Conservation (phyloP, 768 basidiomycete genomes). For the Auricularia auricula-judae region DNA sequence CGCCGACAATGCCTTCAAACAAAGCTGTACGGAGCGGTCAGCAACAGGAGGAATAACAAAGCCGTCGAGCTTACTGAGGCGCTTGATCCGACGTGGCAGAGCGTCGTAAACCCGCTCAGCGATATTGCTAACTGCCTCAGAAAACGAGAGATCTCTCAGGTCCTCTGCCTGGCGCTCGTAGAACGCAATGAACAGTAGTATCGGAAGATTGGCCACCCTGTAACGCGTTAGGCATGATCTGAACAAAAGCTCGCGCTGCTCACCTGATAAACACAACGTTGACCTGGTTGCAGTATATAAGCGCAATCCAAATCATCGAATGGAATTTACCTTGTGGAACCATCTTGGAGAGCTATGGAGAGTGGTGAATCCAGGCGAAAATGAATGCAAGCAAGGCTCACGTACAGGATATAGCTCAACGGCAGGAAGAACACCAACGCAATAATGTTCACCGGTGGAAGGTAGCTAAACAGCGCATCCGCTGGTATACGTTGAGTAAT, state of each 20-base stretch:
- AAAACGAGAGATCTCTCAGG: slow-evolving; percentile 51
- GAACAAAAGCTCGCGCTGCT: neutral
- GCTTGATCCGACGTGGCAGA: slow-evolving; percentile 63
- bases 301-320: slow-evolving; percentile 10
- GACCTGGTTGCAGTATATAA: slow-evolving; percentile 34
- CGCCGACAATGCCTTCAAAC: slow-evolving; percentile 63
- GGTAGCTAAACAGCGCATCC: slow-evolving; percentile 88
- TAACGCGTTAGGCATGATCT: neutral
- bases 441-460: slow-evolving; percentile 83
- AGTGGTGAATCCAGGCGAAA: no score
- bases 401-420: slow-evolving; percentile 59
- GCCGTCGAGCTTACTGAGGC: slow-evolving; percentile 44
- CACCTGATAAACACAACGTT: slow-evolving; percentile 84
- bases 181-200: slow-evolving; percentile 65
- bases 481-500: slow-evolving; percentile 51
- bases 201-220: slow-evolving; percentile 75
- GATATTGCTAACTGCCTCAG: slow-evolving; percentile 58
- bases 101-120: slow-evolving; percentile 63
- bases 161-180: slow-evolving; percentile 80
- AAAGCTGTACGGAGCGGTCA: slow-evolving; percentile 37
- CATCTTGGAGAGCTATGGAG: slow-evolving; percentile 54
- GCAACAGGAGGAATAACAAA: neutral
- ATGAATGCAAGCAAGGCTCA: neutral
- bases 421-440: slow-evolving; percentile 85
- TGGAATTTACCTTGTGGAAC: slow-evolving; percentile 79